Percentiles rank a stretch among this genome's conserved stretches.
These are phyloP conservation scores for Podospora australis DNA, from an alignment of 495 filamentous ascomycete species.

Conservation along the genomic window DNA sequence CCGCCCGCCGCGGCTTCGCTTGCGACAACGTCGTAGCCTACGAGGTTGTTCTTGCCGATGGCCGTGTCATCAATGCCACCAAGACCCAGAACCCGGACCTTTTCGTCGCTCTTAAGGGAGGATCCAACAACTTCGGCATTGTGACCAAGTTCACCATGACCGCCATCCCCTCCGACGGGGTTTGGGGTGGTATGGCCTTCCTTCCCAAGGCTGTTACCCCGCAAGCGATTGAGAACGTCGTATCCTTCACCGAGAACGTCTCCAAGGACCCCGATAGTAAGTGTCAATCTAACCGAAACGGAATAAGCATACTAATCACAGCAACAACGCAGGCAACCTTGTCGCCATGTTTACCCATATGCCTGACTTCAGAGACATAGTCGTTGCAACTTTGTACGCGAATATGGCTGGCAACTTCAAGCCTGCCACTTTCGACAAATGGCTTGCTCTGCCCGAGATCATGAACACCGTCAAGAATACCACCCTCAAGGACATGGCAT, in stretches of 20 bases:
- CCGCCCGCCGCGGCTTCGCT: constrained; percentile 37
- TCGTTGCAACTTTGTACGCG: constrained; percentile 18
- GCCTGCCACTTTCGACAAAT: constrained; percentile 14
- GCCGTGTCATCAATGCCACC: constrained; percentile 29
- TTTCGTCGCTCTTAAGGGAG: constrained; percentile 48
- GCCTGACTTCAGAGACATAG: constrained; percentile 12
- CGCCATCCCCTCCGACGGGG: constrained; percentile 3
- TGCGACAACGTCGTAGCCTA: constrained; percentile 44
- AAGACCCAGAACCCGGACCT: constrained; percentile 30
- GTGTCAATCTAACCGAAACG: too few relatives aligned
- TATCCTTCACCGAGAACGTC: constrained; percentile 26
- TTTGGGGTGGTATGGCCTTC: constrained; percentile 17
- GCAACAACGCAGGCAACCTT: too few relatives aligned
- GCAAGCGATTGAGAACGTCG: constrained; percentile 3
- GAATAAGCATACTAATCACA: too few relatives aligned
- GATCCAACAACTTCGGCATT: constrained; percentile 54
- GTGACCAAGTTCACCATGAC: constrained; percentile 43
- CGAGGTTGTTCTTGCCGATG: constrained; percentile 38
- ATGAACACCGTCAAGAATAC: constrained; percentile 17
- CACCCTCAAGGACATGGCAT: constrained; percentile 16
- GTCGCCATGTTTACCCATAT: constrained; percentile 12
- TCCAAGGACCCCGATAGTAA: constrained; percentile 6
- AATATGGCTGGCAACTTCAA: constrained; percentile 15
- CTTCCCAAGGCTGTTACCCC: constrained; percentile 5
- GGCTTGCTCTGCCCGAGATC: constrained; percentile 14